Conservation (phyloP, 2,329 filamentous ascomycete species). For the Exophiala sp. region DNA sequence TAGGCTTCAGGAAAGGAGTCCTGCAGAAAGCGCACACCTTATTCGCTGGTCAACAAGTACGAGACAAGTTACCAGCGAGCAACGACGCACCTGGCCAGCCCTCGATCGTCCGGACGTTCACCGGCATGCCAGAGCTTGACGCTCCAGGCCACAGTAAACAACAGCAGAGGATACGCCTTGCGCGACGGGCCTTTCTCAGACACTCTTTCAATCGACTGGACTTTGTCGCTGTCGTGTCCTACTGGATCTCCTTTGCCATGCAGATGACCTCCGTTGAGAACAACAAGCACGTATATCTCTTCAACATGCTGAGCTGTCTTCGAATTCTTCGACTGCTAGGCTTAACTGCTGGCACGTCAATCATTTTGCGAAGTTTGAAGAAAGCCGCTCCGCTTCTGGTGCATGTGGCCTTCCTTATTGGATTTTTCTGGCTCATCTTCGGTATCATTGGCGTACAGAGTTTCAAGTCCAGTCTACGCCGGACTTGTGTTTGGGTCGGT, state of each 20-base stretch:
- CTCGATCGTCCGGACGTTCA: conserved; percentile 73
- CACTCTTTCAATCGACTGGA: conserved; percentile 96
- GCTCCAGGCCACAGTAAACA: conserved; percentile 63
- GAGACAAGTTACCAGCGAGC: conserved; percentile 41
- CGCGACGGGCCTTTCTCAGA: conserved; percentile 84
- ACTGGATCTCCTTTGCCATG: conserved; percentile 84
- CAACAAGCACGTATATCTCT: conserved; percentile 73
- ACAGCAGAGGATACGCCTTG: conserved; percentile 78
- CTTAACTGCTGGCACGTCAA: conserved; percentile 90
- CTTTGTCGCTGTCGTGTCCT: conserved; percentile 90
- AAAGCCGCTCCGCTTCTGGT: conserved; percentile 88
- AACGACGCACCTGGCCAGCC: conserved; percentile 49
- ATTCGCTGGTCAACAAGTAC: conserved; percentile 72
- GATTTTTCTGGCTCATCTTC: conserved; percentile 97
- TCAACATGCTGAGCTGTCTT: conserved; percentile 93
- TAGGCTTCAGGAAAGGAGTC: conserved; percentile 70
- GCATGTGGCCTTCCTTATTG: conserved; percentile 88
- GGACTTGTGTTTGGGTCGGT: conserved; percentile 75
- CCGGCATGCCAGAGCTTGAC: conserved; percentile 64
- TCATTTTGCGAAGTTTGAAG: conserved; percentile 91
- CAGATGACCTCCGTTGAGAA: conserved; percentile 67
- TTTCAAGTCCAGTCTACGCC: conserved; percentile 79
- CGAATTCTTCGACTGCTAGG: conserved; percentile 87
- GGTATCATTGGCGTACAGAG: conserved; percentile 95
- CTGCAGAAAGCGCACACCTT: conserved; percentile 71